Evolutionary conservation across 257 asterid species (phyloP).

Genomic region (Solanum dulcamara): DNA sequence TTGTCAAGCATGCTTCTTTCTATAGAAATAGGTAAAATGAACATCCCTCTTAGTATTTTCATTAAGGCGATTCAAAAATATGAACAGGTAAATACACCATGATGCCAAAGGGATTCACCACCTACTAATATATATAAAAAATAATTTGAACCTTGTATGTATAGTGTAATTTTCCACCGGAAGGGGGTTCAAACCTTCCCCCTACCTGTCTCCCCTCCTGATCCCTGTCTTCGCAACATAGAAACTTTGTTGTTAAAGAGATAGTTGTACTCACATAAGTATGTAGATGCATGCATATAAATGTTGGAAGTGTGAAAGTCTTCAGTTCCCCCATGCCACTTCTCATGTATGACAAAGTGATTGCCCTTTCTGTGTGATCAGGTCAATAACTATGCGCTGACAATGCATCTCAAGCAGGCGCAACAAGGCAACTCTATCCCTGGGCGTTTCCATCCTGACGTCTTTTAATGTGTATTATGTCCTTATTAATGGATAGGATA

Average conservation of each 20-base stretch:
- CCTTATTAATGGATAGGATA: not conserved
- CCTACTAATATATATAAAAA: not conserved
- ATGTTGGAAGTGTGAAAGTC: not conserved
- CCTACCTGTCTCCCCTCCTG: not conserved
- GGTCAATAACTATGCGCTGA: conserved; percentile 64
- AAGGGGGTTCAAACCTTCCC: not conserved
- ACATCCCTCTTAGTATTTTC: not conserved
- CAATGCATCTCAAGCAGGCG: conserved; percentile 89
- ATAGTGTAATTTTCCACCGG: not conserved
- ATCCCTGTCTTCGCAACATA: not conserved
- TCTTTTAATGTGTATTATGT: conserved; percentile 30
- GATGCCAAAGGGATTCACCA: not conserved
- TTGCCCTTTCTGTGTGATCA: conserved; percentile 10
- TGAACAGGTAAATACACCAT: not conserved
- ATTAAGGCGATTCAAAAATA: not conserved
- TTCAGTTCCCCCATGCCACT: not conserved
- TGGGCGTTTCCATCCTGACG: conserved; percentile 78
- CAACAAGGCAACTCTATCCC: conserved; percentile 64
- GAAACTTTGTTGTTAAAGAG: not conserved
- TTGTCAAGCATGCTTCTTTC: not conserved
- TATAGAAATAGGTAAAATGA: not conserved
- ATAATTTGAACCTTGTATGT: not conserved
- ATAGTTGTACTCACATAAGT: not conserved
- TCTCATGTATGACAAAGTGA: not conserved
- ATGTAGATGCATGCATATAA: not conserved